Base-by-base conservation (phyloP, 2,329 filamentous ascomycete genomes). In the Niveomyces coronatus region DNA sequence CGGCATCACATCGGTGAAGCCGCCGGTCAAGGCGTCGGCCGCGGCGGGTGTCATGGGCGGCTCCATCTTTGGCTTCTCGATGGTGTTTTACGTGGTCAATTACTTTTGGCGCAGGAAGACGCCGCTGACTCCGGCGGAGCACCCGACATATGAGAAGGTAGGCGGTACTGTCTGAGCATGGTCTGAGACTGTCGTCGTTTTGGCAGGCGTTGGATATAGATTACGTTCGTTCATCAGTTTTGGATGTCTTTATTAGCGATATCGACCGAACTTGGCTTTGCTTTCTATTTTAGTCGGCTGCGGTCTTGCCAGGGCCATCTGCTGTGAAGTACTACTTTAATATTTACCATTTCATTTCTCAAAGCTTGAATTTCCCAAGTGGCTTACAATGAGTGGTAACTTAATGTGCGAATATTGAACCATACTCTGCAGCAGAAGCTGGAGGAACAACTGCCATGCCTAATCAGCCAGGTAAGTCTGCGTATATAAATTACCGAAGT, bases 1-100 rank as follows among this genome's bases (percentile, higher is more conserved):
- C 39, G 37, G 39, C 23, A 49, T 53, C 31, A 45, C 39, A 1
- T 43, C 33, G 26, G 32, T 53, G 11, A 16, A 30, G 11, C 27
- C 40, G 11, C 40, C 40, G 7, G 35, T 35, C 24, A 42, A 42
- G 19, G 40, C 40, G 4, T 32, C 40, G 9, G 40, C 35, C 6
- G 40, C 40, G 3, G 40, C 40, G 1, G 40, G 40, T 14, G 40
- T 35, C 15, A 42, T 42, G 40, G 40, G 40, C 16, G 40, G 40
- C 17, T 42, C 40, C 40, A 42, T 42, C 18, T 42, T 42, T 27
- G 40, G 40, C 20, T 5, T 42, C 11, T 42, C 40, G 6, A 42
- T 42, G 40, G 10, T 42, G 9, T 42, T 42, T 27, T 42, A 42
- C 16, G 31, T 36, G 6, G 14, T n/a, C 26, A 42, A 42, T 11